A percentile compares a stretch with the other conserved stretches of the same genome.
phyloP scores from a whole-genome alignment of 192 early-diverging fungal genomes.

The Coemansia sp. region DNA sequence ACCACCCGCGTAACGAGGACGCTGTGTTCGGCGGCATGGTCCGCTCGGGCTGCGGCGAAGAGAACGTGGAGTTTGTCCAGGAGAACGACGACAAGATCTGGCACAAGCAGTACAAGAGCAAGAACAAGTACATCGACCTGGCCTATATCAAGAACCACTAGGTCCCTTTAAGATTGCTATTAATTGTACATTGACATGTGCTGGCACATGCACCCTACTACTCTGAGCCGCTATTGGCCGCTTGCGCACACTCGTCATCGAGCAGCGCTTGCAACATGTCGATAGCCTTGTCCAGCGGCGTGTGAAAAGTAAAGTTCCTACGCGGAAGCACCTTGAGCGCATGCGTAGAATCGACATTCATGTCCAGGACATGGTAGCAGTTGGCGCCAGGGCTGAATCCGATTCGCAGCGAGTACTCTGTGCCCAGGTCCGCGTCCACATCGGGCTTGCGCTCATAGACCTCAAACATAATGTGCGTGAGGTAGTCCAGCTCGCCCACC shows the following conservation, averaged over 20 bases:
- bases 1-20: conserved; percentile 29
- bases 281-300: conserved; percentile 72
- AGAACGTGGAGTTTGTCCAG: conserved; percentile 20
- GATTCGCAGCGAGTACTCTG: conserved; percentile 87
- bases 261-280: conserved; percentile 57
- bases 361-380: conserved; percentile 85
- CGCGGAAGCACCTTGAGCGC: conserved; percentile 86
- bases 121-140: conserved; percentile 47
- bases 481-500: conserved; percentile 88
- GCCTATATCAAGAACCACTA: conserved; percentile 44
- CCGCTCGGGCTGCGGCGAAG: conserved; percentile 33
- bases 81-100: conserved; percentile 45
- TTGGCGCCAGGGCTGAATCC: conserved; percentile 90
- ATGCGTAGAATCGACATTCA: conserved; percentile 71
- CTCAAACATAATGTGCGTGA: conserved; percentile 98
- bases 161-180: not conserved
- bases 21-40: conserved; percentile 51
- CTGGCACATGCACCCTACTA: not conserved
- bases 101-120: conserved; percentile 41
- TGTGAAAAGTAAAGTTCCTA: conserved; percentile 84
- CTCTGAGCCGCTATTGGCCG: not conserved
- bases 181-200: not conserved
- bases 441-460: conserved; percentile 80
- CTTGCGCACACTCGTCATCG: conserved; percentile 25
- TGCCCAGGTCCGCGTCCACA: conserved; percentile 35